Evolutionary conservation across 208 protist species (phyloP), one percentile per base, ranked within the genome.

Genomic region (Strigomonas oncopelti): DNA sequence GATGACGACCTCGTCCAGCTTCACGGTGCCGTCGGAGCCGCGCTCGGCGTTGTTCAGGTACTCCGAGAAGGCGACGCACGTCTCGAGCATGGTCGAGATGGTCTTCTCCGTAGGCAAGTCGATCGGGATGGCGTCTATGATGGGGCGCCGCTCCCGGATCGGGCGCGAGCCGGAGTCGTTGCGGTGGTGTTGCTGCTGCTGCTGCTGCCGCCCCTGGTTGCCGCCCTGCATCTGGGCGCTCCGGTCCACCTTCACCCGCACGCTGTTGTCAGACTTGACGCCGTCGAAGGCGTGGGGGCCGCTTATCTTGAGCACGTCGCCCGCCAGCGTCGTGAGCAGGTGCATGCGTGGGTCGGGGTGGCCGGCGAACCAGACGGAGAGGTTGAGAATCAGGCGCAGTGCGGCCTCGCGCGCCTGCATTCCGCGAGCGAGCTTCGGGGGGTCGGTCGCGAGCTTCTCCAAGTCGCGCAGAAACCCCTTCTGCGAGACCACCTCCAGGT

Each of bases 381-480:
- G 67, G 77, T 95, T 92, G 25, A 91, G 70, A 20, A 87, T 83
- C n/a, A 95, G 79, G 56, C 71, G 55, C 14, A 90, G 74, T 4
- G 89, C 89, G 20, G 82, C 77, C 69, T 85, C 67, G 51, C 76
- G 81, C 36, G 89, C 75, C 53, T 82, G 71, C 64, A 77, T 76
- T 14, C 77, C 81, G n/a, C 72, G 74, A 20, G 84, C 82, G 0
- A 72, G 78, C 16, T 72, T 73, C 13, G 82, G 80, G 32, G 79
- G 80, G 14, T 66, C 45, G 36, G 76, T 78, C 18, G 87, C 86
- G 18, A 91, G 69, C 48, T 86, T 83, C 53, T 88, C 78, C 38
- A 96, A 28, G 63, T 96, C 91, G 22, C 85, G 83, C 61, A 93
- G 64, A 13, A 96, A 65, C 9, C 84, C 91, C 31, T 93, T 91